Conservation (phyloP, 805 yeast species). For the Wickerhamomyces strasburgensis region DNA sequence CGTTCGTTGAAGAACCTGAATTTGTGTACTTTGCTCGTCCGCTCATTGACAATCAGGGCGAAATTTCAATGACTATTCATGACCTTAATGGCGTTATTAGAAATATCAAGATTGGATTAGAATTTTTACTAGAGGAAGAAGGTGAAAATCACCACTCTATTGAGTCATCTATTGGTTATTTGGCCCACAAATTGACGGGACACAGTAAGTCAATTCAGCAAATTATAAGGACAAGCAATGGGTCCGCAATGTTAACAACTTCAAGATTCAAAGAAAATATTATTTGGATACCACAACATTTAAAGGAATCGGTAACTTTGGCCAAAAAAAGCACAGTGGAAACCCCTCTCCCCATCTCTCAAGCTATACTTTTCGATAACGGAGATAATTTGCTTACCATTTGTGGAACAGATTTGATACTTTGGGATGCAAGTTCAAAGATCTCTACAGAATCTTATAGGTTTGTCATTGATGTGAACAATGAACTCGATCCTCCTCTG, state of each 20-base stretch:
- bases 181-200: conserved; percentile 69
- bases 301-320: conserved; percentile 32
- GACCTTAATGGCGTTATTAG: conserved; percentile 37
- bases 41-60: conserved; percentile 18
- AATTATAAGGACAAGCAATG: conserved; percentile 62
- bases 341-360: conserved; percentile 43
- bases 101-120: conserved; percentile 28
- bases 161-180: conserved; percentile 18
- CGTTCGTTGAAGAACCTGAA: conserved; percentile 29
- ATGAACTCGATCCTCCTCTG: too few relatives aligned
- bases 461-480: conserved; percentile 14
- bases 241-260: conserved; percentile 52
- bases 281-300: conserved; percentile 48
- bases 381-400: conserved; percentile 44
- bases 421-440: conserved; percentile 54
- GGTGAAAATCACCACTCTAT: conserved; percentile 4
- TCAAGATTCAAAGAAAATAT: conserved; percentile 60
- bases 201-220: conserved; percentile 75
- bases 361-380: conserved; percentile 44
- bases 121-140: conserved; percentile 16
- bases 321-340: conserved; percentile 34
- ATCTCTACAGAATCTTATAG: conserved; percentile 20
- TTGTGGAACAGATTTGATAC: conserved; percentile 39
- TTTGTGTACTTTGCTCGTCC: conserved; percentile 34
- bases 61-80: conserved; percentile 40